Evolutionary conservation across 306 rosid species (phyloP).

Genomic region (Prunus fruticosa): DNA sequence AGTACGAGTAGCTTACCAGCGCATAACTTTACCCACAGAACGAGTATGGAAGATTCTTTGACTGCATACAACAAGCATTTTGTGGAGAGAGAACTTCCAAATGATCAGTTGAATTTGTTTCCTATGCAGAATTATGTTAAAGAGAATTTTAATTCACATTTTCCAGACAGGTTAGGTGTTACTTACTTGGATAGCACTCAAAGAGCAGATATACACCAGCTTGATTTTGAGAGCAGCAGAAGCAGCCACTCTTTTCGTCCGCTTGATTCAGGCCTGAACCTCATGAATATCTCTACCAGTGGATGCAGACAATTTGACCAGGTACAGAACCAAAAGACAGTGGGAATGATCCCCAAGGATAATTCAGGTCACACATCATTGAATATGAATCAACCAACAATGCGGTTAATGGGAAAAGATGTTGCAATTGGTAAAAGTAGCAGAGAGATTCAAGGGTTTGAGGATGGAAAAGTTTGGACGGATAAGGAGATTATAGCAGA

Average conservation of each 20-base stretch:
- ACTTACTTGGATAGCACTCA: conserved; percentile 42
- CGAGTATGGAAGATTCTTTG: conserved; percentile 39
- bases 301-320: conserved; percentile 49
- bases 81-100: conserved; percentile 45
- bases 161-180: conserved; percentile 58
- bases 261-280: conserved; percentile 39
- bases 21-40: conserved; percentile 26
- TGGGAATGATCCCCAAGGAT: conserved; percentile 38
- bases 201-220: conserved; percentile 45
- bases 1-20: conserved; percentile 35
- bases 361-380: conserved; percentile 36
- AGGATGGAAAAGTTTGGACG: conserved; percentile 58
- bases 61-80: conserved; percentile 37
- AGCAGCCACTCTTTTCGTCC: conserved; percentile 36
- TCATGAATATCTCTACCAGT: conserved; percentile 26
- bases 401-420: conserved; percentile 99
- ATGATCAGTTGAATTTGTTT: conserved; percentile 42
- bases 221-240: conserved; percentile 41
- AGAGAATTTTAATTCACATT: conserved; percentile 29
- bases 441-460: conserved; percentile 48
- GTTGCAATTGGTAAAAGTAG: conserved; percentile 83
- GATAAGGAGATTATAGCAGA: conserved; percentile 51
- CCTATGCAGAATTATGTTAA: conserved; percentile 33
- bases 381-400: conserved; percentile 67
- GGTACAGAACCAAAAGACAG: conserved; percentile 38